A percentile compares a stretch with the other conserved stretches of the same genome.
Conservation (phyloP, 2,329 filamentous ascomycete species). For the Dendrostoma leiphaemia region DNA sequence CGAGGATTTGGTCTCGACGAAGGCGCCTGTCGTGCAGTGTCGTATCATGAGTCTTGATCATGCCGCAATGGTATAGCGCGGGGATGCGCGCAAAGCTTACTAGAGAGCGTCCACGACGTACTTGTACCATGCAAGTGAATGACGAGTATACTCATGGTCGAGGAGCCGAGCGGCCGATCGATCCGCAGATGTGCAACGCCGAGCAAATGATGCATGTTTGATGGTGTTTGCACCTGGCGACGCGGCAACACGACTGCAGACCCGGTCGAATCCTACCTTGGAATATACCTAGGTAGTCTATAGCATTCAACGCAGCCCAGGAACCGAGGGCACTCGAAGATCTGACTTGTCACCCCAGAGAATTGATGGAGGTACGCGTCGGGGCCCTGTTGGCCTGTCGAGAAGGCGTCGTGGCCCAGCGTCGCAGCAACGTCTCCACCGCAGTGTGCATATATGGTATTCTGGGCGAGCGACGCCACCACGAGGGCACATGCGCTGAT, state of each 20-base stretch:
- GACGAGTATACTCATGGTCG: not conserved
- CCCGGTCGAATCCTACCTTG: no score
- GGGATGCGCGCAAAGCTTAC: not conserved
- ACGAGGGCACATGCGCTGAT: not conserved
- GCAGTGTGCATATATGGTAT: not conserved
- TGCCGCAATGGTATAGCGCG: not conserved
- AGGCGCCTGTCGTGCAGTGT: no score
- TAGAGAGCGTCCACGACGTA: not conserved
- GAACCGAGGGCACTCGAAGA: not conserved
- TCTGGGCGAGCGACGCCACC: conserved; percentile 6
- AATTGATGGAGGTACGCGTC: not conserved
- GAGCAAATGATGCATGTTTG: not conserved
- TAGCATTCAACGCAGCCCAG: not conserved
- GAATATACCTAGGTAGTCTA: no score
- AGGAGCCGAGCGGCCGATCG: not conserved
- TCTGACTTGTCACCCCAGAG: not conserved
- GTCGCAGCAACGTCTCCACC: conserved; percentile 2
- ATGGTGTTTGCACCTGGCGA: not conserved
- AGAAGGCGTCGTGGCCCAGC: conserved; percentile 4
- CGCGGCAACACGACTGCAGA: not conserved
- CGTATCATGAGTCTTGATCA: no score
- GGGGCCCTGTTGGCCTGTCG: conserved; percentile 1
- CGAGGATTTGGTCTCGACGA: no score
- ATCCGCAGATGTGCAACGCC: not conserved
- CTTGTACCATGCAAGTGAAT: not conserved